These are phyloP conservation scores for Penicillium sp. DNA, from an alignment of 2,329 filamentous ascomycete species.

Conservation along the genomic window DNA sequence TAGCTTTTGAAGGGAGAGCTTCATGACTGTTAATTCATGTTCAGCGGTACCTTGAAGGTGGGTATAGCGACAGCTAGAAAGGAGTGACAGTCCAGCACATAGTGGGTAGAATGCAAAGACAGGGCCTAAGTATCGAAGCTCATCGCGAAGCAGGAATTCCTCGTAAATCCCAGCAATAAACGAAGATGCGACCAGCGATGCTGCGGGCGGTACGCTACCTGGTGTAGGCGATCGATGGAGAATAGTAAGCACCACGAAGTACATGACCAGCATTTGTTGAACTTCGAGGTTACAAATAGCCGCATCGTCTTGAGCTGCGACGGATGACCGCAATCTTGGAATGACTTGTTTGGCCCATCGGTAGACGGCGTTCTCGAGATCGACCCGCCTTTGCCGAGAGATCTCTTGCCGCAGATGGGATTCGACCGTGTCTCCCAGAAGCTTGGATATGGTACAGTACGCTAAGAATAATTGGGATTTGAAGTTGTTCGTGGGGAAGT, in stretches of 20 bases:
- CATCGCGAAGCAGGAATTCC: constrained; percentile 40
- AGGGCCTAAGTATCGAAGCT: constrained; percentile 40
- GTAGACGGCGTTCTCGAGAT: constrained; percentile 39
- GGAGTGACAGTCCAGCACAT: constrained; percentile 38
- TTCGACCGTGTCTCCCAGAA: constrained; percentile 42
- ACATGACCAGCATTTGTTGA: constrained; percentile 36
- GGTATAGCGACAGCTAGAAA: constrained; percentile 37
- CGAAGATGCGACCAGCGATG: constrained; percentile 40
- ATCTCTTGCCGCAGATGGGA: constrained; percentile 34
- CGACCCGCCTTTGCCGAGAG: constrained; percentile 28
- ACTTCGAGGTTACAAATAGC: constrained; percentile 30
- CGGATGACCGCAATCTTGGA: constrained; percentile 18
- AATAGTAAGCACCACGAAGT: constrained; percentile 40
- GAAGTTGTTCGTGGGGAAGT: constrained; percentile 32
- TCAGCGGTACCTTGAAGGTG: constrained; percentile 26
- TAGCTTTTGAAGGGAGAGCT: constrained; percentile 26
- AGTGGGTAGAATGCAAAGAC: constrained; percentile 44
- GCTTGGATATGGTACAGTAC: constrained; percentile 40
- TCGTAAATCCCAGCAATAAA: constrained; percentile 43
- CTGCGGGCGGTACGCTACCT: constrained; percentile 32
- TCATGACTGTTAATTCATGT: constrained; percentile 23
- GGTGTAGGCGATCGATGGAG: constrained; percentile 34
- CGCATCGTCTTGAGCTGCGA: constrained; percentile 15
- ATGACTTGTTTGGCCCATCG: constrained; percentile 39
- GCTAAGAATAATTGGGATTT: constrained; percentile 34